A percentile compares a stretch with the other conserved stretches of the same genome.
Conservation (phyloP, 352 stramenopile species). For the Globisporangium mamillatum region DNA sequence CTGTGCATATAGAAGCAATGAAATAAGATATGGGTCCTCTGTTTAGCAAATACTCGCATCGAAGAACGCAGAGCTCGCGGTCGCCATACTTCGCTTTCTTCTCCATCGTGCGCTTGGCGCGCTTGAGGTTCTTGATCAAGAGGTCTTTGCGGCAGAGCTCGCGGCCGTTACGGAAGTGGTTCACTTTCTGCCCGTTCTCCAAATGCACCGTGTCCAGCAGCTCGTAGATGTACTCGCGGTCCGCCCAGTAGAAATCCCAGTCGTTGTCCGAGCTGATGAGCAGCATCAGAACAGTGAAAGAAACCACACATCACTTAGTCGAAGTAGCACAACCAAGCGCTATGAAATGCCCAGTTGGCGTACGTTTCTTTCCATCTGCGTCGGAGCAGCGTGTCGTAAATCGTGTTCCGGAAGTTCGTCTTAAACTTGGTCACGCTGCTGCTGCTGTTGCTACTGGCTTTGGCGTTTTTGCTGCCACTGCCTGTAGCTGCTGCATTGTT, state of each 20-base stretch:
- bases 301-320: not conserved
- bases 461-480: not conserved
- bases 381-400: slow-evolving; percentile 89
- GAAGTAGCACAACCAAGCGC: not conserved
- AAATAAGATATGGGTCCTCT: not conserved
- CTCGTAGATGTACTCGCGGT: slow-evolving; percentile 91
- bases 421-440: slow-evolving; percentile 72
- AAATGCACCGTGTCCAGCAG: slow-evolving; percentile 88
- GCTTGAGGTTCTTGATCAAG: slow-evolving; percentile 95
- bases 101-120: slow-evolving; percentile 74
- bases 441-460: slow-evolving; percentile 1
- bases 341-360: not conserved
- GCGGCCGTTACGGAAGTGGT: slow-evolving; percentile 88
- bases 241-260: slow-evolving; percentile 90
- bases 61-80: not conserved
- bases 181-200: slow-evolving; percentile 82
- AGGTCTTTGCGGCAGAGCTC: slow-evolving; percentile 93
- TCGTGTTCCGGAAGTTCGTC: slow-evolving; percentile 90
- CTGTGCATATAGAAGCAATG: slow-evolving; percentile 16
- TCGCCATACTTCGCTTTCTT: slow-evolving; percentile 61
- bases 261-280: slow-evolving; percentile 53
- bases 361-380: slow-evolving; percentile 89
- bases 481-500: not conserved
- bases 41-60: not conserved
- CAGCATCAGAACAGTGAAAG: not conserved